Percentiles rank a stretch among this genome's conserved stretches.
Evolutionary conservation across 768 basidiomycete genomes (phyloP).

Genomic region (Rhodosporidiobolus odoratus): DNA sequence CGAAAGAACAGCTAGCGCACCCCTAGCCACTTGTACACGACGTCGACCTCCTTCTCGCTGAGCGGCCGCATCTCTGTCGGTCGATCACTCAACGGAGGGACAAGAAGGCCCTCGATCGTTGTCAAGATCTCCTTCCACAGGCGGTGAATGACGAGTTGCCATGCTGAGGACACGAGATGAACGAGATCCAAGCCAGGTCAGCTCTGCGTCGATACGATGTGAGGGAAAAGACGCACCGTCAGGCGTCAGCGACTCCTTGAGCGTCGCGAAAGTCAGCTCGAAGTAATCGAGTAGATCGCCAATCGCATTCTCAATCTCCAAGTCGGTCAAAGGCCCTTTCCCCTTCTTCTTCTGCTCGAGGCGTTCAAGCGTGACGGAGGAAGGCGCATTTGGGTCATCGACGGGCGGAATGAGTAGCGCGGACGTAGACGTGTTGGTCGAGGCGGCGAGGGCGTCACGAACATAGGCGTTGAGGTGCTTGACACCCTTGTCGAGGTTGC

Average conservation of each 20-base stretch:
- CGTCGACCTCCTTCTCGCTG: conserved; percentile 92
- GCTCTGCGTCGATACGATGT: rapidly evolving
- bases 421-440: conserved; percentile 17
- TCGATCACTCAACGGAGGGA: conserved; percentile 80
- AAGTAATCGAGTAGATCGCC: conserved; percentile 90
- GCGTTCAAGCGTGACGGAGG: conserved; percentile 59
- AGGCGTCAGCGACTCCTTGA: conserved; percentile 80
- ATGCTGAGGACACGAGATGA: conserved; percentile 24
- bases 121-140: conserved; percentile 94
- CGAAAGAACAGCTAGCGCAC: conserved; percentile 48
- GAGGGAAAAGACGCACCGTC: conserved; percentile 57
- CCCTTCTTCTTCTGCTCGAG: conserved; percentile 45
- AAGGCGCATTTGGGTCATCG: conserved; percentile 58
- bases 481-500: conserved; percentile 68
- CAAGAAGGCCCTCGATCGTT: conserved; percentile 77
- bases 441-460: conserved; percentile 33
- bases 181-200: neutral
- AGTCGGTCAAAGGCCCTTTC: conserved; percentile 61
- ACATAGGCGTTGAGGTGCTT: conserved; percentile 53
- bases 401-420: conserved; percentile 35
- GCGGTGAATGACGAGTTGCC: conserved; percentile 76
- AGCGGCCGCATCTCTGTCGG: conserved; percentile 86
- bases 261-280: conserved; percentile 81
- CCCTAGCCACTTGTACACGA: conserved; percentile 98
- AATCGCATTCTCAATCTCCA: conserved; percentile 91